Evolutionary conservation across 2,329 filamentous ascomycete genomes (phyloP), one percentile per base, ranked within the genome.

Genomic region (Dendryphion nanum): DNA sequence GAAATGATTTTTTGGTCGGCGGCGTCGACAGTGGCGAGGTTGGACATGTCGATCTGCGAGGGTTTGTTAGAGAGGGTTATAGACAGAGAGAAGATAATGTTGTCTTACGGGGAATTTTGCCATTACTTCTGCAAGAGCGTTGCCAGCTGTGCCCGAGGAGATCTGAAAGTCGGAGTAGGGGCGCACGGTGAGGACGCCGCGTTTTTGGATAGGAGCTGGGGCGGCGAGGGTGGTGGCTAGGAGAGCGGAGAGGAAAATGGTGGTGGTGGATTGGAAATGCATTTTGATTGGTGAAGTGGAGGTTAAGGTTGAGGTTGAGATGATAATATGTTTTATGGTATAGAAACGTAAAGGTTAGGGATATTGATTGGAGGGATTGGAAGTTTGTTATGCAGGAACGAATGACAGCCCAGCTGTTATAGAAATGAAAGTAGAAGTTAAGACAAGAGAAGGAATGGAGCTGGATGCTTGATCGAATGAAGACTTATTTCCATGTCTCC

Each of bases 51-150:
- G 36, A 65, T 62, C 69, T 73, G 35, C 29, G 18, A 33, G 8
- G 15, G 17, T n/a, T 29, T 29, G 31, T 21, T 20, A n/a, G 8
- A 23, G 17, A 32, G 19, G n/a, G 30, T 15, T 4, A 4, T 15
- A 8, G 8, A 16, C n/a, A 13, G 10, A 12, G n/a, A 13, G 28
- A 3, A 18, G 18, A 18, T n/a, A n/a, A n/a, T n/a, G n/a, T n/a
- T n/a, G n/a, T 38, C 65, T 32, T 65, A 76, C 73, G 1, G 75
- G 72, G 51, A 79, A 77, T 48, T 74, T 72, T 41, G 70, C 66
- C 36, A 72, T 63, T 37, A 75, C 74, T 57, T 78, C 74, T 4
- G 61, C 68, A 10, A 76, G 63, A 12, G 74, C 74, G 33, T 76
- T 71, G 26, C 75, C 74, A 14, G 67, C 73, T 4, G 69, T 63